Percentiles rank a stretch among this genome's conserved stretches.
These are phyloP conservation scores for Sicyos baderoa DNA, from an alignment of 306 rosid species.

Conservation along the genomic window DNA sequence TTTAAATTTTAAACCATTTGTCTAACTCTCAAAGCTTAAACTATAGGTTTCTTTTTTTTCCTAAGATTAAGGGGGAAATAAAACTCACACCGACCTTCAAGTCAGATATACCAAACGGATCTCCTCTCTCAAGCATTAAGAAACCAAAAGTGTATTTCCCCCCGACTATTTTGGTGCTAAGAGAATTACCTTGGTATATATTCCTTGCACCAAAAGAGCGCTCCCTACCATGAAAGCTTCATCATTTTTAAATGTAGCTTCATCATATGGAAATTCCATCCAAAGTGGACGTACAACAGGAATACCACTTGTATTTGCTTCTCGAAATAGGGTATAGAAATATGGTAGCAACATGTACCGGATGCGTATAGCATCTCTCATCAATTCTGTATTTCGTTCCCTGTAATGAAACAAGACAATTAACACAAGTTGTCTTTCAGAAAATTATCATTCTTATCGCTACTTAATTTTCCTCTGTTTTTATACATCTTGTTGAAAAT, in stretches of 20 bases:
- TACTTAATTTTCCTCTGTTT: neutral
- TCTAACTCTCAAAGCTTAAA: too few relatives aligned
- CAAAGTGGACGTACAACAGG: conserved; percentile 88
- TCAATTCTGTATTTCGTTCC: conserved; percentile 62
- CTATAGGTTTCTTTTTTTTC: too few relatives aligned
- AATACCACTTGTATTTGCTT: conserved; percentile 74
- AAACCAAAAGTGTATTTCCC: neutral
- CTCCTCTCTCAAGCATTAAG: neutral
- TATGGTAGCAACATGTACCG: conserved; percentile 85
- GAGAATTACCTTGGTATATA: conserved; percentile 66
- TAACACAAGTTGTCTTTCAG: conserved; percentile 7
- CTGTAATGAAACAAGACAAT: conserved; percentile 35
- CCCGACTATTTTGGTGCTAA: neutral
- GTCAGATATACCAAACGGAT: too few relatives aligned
- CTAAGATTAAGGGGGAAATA: too few relatives aligned
- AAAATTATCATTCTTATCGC: neutral
- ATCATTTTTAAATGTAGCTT: conserved; percentile 79
- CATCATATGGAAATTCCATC: conserved; percentile 98
- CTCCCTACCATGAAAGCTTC: conserved; percentile 95
- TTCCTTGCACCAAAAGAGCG: conserved; percentile 89
- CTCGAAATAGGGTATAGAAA: conserved; percentile 85
- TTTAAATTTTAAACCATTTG: too few relatives aligned
- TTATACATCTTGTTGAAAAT: neutral
- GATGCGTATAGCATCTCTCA: conserved; percentile 70
- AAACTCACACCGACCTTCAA: too few relatives aligned